Percentiles rank a stretch among this genome's conserved stretches.
Evolutionary conservation across 495 filamentous ascomycete species (phyloP).

Genomic region (Astrothelium macrocarpum): DNA sequence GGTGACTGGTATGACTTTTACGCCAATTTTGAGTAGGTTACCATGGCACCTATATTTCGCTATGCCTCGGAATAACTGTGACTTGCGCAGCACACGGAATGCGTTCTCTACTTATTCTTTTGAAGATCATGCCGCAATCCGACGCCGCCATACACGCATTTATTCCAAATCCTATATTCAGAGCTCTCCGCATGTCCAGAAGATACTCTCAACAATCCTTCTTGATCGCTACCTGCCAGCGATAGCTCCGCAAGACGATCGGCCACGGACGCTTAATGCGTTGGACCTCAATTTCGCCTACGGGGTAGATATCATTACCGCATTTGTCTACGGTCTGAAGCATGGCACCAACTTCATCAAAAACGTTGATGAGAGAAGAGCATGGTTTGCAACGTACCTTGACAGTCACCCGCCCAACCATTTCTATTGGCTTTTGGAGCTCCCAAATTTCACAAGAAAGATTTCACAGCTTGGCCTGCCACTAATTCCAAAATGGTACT

Average conservation of each 20-base stretch:
- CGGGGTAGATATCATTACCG: conserved; percentile 36
- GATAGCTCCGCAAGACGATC: conserved; percentile 25
- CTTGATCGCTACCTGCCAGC: conserved; percentile 52
- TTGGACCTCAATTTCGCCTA: conserved; percentile 25
- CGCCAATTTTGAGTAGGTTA: not conserved
- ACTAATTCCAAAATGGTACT: not conserved
- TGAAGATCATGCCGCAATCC: not conserved
- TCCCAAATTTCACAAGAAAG: not conserved
- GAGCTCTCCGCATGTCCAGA: conserved; percentile 46
- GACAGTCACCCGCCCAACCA: not conserved
- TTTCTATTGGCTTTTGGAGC: not conserved
- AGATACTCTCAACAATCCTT: conserved; percentile 52
- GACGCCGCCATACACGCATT: conserved; percentile 16
- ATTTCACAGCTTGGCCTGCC: not conserved
- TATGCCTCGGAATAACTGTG: no score
- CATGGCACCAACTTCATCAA: conserved; percentile 43
- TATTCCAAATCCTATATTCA: conserved; percentile 67
- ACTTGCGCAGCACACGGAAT: not conserved
- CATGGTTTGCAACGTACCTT: not conserved
- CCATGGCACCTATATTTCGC: not conserved
- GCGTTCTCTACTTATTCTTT: not conserved
- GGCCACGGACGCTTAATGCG: conserved; percentile 24
- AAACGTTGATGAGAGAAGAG: conserved; percentile 23
- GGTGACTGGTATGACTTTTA: not conserved
- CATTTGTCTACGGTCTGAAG: conserved; percentile 41